Percentiles rank a stretch among this genome's conserved stretches.
These are phyloP conservation scores for Trichoderma sp. DNA, from an alignment of 2,329 filamentous ascomycete genomes.

Conservation along the genomic window DNA sequence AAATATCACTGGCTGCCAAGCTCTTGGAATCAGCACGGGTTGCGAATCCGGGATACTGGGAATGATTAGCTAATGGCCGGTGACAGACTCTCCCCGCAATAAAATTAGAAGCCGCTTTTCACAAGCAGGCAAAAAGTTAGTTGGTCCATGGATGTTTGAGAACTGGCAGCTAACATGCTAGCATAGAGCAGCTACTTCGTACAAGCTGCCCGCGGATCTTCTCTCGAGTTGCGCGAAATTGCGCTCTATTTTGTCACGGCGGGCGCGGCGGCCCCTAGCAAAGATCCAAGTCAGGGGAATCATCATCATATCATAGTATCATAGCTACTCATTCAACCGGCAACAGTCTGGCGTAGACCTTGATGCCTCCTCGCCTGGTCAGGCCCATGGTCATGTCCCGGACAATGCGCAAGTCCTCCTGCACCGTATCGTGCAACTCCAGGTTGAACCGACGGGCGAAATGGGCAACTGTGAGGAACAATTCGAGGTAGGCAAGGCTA, in stretches of 20 bases:
- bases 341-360: not conserved
- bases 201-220: not conserved
- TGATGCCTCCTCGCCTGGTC: not conserved
- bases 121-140: too few species aligned
- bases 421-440: conserved; percentile 22
- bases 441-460: conserved; percentile 23
- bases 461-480: conserved; percentile 22
- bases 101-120: not conserved
- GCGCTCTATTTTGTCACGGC: not conserved
- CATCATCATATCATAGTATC: not conserved
- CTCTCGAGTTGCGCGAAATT: not conserved
- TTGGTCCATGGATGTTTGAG: not conserved
- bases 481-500: conserved; percentile 19
- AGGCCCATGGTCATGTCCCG: not conserved
- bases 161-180: not conserved
- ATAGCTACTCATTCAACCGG: not conserved
- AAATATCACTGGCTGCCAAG: not conserved
- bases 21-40: not conserved
- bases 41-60: not conserved
- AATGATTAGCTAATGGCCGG: not conserved
- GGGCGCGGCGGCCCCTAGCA: not conserved
- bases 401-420: conserved; percentile 15
- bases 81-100: not conserved
- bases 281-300: not conserved
- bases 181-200: not conserved